A percentile compares a stretch with the other conserved stretches of the same genome.
Conservation (phyloP, 2,329 filamentous ascomycete genomes). For the Aureobasidium sp. region DNA sequence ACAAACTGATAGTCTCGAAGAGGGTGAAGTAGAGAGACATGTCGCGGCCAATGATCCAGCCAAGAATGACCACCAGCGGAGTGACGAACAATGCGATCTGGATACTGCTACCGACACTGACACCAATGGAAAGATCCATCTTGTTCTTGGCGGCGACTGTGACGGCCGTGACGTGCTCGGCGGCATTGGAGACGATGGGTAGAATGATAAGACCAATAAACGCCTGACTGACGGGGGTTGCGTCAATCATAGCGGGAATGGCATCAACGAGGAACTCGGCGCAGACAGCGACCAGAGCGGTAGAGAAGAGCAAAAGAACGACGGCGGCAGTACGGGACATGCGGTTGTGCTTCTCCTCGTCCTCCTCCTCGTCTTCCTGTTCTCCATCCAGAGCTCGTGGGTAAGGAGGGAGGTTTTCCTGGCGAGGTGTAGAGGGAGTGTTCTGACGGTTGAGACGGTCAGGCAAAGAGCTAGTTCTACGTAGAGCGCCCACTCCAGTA, state of each 20-base stretch:
- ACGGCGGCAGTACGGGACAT: conserved; percentile 51
- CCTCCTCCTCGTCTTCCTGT: conserved; percentile 16
- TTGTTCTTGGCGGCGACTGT: conserved; percentile 76
- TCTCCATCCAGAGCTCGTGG: background rate
- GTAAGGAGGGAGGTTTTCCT: conserved; percentile 10
- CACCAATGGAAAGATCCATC: conserved; percentile 74
- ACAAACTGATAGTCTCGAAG: conserved; percentile 61
- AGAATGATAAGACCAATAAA: conserved; percentile 75
- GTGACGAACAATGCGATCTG: conserved; percentile 74
- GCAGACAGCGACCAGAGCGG: conserved; percentile 50
- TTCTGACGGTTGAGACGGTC: conserved; percentile 48
- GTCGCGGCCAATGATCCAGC: conserved; percentile 65
- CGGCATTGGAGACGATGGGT: conserved; percentile 75
- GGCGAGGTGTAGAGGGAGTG: conserved; percentile 9
- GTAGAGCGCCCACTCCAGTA: conserved; percentile 42
- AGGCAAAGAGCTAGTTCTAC: conserved; percentile 65
- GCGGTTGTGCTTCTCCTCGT: conserved; percentile 27
- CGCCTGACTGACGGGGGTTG: conserved; percentile 54
- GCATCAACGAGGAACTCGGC: conserved; percentile 67
- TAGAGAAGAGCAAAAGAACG: conserved; percentile 46
- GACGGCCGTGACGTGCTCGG: conserved; percentile 72
- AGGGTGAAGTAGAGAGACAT: conserved; percentile 58
- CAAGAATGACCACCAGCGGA: conserved; percentile 65
- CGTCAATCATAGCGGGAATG: conserved; percentile 57
- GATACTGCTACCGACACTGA: conserved; percentile 71